Conservation (phyloP, 1,284 basidiomycete species). For the Bothia castanella region DNA sequence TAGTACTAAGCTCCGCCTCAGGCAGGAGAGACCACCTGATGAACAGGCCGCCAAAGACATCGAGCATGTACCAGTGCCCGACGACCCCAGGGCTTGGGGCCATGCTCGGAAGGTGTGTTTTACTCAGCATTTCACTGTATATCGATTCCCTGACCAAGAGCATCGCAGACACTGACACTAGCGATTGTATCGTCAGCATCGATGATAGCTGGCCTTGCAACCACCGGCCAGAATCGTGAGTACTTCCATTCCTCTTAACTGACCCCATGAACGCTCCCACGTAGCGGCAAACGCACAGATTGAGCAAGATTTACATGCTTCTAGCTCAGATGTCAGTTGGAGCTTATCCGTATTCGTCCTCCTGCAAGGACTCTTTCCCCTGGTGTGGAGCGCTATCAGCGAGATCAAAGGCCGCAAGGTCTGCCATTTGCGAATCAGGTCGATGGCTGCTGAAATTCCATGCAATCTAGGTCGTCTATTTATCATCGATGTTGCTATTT, state of each 20-base stretch:
- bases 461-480: conserved; percentile 57
- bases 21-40: neutral
- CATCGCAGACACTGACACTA: conserved; percentile 49
- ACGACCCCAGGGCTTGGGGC: conserved; percentile 80
- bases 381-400: conserved; percentile 71
- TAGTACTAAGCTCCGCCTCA: conserved; percentile 2
- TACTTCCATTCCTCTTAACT: neutral
- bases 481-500: conserved; percentile 60
- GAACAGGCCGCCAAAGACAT: conserved; percentile 43
- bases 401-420: conserved; percentile 82
- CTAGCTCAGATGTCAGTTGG: conserved; percentile 65
- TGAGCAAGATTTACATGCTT: conserved; percentile 62
- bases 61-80: conserved; percentile 61
- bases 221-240: conserved; percentile 68
- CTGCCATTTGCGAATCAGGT: neutral
- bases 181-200: conserved; percentile 57
- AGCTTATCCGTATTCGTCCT: conserved; percentile 78
- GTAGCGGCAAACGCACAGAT: conserved; percentile 70
- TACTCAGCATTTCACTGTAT: too few species aligned
- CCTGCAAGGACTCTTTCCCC: conserved; percentile 65
- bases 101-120: conserved; percentile 52
- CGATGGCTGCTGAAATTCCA: neutral
- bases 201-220: conserved; percentile 69
- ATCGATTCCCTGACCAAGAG: neutral
- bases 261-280: neutral